Base-by-base conservation (phyloP, 257 asterid species). In the Solanum corneliomulleri region DNA sequence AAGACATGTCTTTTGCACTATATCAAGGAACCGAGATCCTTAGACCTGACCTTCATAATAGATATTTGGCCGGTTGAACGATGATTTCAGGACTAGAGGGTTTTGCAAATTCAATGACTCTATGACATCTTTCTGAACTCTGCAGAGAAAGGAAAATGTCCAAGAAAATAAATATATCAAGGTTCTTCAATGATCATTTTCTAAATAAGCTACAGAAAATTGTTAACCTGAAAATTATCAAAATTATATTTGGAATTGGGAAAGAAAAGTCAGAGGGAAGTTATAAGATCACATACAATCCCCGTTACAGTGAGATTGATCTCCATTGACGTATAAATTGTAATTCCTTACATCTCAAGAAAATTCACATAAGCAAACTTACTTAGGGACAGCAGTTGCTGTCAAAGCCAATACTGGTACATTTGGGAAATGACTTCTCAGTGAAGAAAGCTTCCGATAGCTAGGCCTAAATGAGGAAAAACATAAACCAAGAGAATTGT, bases 371-470 rank as follows among this genome's bases (percentile, higher is more conserved):
- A 86, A 33, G 41, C 84, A 85, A 85, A 92, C 99, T 97, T 92
- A 97, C 99, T 94, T 97, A 72, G 98, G 98, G 91, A 86, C 96
- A 88, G 99, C 99, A 83, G 99, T 97, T 88, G 99, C 99, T 84
- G 99, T 97, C 97, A 97, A 91, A 39, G 98, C 99, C 92, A 97
- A 82, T 87, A 97, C 89, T 86, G 99, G 99, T 90, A 95, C 88
- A 87, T 91, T 82, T 52, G 98, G 95, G 47, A 97, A 89, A 83
- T 81, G 92, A 87, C 90, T 89, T 92, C 98, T 94, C 90, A 97
- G 87, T 66, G 94, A 91, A 90, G 98, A 94, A 89, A 97, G 98
- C 91, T 95, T 97, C 85, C 98, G 92, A 92, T 97, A 97, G 94
- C 98, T 97, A 76, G 99, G 99, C 98, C 99, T 97, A 88, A 86